Percentiles rank a stretch among this genome's conserved stretches.
Evolutionary conservation across 305 asterid genomes (phyloP).

Genomic region (Solanum aculeatissimum): DNA sequence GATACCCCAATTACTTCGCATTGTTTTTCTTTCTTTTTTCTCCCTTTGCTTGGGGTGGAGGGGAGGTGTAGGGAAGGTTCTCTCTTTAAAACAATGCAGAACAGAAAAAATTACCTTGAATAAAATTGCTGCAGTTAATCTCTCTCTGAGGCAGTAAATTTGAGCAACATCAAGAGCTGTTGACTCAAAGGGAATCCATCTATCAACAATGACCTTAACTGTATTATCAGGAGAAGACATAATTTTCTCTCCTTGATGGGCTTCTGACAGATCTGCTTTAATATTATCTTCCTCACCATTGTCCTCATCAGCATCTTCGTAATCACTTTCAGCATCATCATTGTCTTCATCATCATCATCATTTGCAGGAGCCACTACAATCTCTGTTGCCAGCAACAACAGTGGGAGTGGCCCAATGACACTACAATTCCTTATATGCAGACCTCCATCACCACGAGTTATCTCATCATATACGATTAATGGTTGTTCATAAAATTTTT

Average conservation of each 20-base stretch:
- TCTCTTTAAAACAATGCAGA: not conserved
- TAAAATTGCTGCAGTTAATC: slow-evolving; percentile 64
- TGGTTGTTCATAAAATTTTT: slow-evolving; percentile 23
- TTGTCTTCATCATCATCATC: slow-evolving; percentile 33
- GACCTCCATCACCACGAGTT: slow-evolving; percentile 82
- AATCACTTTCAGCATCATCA: slow-evolving; percentile 29
- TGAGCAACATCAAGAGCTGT: slow-evolving; percentile 89
- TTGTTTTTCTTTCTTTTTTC: not conserved
- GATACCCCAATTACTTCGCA: not conserved
- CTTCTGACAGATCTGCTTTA: slow-evolving; percentile 11
- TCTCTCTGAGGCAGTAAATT: slow-evolving; percentile 82
- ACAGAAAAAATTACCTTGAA: slow-evolving; percentile 38
- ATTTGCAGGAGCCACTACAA: slow-evolving; percentile 58
- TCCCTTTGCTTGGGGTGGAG: not conserved
- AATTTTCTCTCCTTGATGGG: slow-evolving; percentile 26
- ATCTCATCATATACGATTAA: slow-evolving; percentile 73
- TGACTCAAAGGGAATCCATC: slow-evolving; percentile 78
- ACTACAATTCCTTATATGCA: slow-evolving; percentile 54
- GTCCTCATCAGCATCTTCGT: slow-evolving; percentile 22
- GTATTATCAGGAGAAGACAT: slow-evolving; percentile 70
- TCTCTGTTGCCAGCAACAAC: slow-evolving; percentile 68
- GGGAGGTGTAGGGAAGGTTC: not conserved
- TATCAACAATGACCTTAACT: slow-evolving; percentile 62
- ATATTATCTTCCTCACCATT: slow-evolving; percentile 31
- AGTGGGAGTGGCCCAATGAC: slow-evolving; percentile 69